Conservation (phyloP, 2,329 filamentous ascomycete species). For the Fusarium pininemorale region DNA sequence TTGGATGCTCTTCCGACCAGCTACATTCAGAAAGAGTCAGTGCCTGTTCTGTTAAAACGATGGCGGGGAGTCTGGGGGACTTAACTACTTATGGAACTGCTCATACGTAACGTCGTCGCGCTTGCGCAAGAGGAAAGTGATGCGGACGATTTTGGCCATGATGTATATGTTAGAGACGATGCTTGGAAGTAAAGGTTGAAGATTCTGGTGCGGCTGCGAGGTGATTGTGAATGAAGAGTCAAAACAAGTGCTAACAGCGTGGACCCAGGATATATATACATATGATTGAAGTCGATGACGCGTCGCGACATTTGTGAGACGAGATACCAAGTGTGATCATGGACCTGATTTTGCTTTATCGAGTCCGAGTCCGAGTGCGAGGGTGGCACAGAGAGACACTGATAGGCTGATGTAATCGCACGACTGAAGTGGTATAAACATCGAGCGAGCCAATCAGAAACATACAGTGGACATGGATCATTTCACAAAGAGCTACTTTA, state of each 20-base stretch:
- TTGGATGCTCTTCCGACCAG: background rate
- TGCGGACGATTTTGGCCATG: background rate
- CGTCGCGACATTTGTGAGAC: background rate
- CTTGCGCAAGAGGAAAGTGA: background rate
- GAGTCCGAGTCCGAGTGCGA: background rate
- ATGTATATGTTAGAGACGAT: background rate
- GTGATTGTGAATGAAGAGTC: background rate
- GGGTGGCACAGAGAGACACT: background rate
- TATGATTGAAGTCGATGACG: no score
- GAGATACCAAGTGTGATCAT: background rate
- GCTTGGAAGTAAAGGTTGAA: no score
- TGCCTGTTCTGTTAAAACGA: background rate
- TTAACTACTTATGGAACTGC: background rate
- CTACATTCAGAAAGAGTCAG: background rate
- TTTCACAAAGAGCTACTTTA: background rate
- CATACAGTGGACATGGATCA: background rate
- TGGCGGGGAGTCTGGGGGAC: background rate
- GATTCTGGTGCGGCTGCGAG: no score
- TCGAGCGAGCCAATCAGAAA: background rate
- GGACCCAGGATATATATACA: background rate
- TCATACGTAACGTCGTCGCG: background rate
- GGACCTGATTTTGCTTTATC: background rate
- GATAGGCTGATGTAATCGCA: background rate
- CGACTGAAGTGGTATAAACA: background rate
- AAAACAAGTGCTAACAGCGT: rapidly evolving